Percentiles rank a stretch among this genome's conserved stretches.
Conservation (phyloP, 192 early-diverging fungal genomes). For the Coemansia sp. region DNA sequence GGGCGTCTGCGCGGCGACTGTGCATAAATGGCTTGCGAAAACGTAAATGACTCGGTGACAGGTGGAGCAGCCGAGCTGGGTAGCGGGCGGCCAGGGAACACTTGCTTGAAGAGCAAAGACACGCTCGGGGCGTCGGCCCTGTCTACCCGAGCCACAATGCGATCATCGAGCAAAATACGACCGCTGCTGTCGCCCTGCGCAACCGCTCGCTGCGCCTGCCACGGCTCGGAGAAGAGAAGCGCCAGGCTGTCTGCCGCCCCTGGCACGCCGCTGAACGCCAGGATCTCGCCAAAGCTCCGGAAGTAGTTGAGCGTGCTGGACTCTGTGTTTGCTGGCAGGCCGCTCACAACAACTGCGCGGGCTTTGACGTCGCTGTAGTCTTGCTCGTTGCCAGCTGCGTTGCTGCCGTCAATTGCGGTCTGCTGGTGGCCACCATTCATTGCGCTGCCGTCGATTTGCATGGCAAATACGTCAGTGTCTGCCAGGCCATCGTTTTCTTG, state of each 20-base stretch:
- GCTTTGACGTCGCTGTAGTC: slow-evolving; percentile 41
- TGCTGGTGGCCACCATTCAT: neutral
- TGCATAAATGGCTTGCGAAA: slow-evolving; percentile 37
- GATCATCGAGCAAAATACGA: slow-evolving; percentile 30
- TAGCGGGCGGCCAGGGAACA: slow-evolving; percentile 29
- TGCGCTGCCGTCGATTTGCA: neutral
- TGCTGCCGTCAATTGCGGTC: neutral
- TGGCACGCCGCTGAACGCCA: slow-evolving; percentile 33
- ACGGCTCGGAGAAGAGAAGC: slow-evolving; percentile 43
- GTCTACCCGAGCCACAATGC: slow-evolving; percentile 19
- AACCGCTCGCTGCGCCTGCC: slow-evolving; percentile 51
- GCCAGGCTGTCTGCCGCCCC: slow-evolving; percentile 26
- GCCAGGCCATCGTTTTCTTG: neutral
- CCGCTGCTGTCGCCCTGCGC: slow-evolving; percentile 27
- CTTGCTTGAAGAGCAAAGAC: slow-evolving; percentile 29
- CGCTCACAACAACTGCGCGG: slow-evolving; percentile 34
- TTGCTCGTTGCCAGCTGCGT: slow-evolving; percentile 15
- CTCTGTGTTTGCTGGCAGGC: slow-evolving; percentile 31
- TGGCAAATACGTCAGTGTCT: slow-evolving; percentile 18
- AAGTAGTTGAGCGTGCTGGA: slow-evolving; percentile 41
- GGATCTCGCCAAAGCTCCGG: slow-evolving; percentile 33
- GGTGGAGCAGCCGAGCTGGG: slow-evolving; percentile 31
- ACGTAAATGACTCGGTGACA: slow-evolving; percentile 12
- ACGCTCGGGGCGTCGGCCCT: slow-evolving; percentile 29
- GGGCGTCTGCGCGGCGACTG: slow-evolving; percentile 37